Conservation (phyloP, 2,329 filamentous ascomycete genomes). For the Coniochaeta ligniaria region DNA sequence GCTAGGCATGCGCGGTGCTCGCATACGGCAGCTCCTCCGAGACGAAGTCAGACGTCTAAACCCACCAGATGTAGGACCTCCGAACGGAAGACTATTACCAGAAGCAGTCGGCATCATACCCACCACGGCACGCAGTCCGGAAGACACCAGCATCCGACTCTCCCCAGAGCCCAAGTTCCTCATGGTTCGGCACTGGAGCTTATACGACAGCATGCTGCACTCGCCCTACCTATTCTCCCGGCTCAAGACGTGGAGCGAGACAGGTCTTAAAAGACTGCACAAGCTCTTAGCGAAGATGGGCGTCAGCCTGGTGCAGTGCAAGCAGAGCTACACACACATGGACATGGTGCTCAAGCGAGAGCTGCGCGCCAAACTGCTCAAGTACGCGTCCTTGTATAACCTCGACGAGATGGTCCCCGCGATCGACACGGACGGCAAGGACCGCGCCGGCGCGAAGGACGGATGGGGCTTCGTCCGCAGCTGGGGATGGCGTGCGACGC, state of each 20-base stretch:
- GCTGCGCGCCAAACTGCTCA: conserved; percentile 75
- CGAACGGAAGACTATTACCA: conserved; percentile 51
- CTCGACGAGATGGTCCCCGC: conserved; percentile 88
- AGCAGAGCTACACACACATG: conserved; percentile 96
- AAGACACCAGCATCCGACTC: conserved; percentile 84
- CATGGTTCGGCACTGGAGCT: conserved; percentile 89
- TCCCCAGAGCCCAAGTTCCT: conserved; percentile 92
- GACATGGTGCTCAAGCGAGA: conserved; percentile 93
- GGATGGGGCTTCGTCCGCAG: conserved; percentile 96
- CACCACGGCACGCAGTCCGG: conserved; percentile 79
- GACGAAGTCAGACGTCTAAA: conserved; percentile 94
- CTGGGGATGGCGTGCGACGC: conserved; percentile 94
- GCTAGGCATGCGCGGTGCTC: conserved; percentile 74
- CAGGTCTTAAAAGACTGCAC: conserved; percentile 78
- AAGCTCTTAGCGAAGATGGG: conserved; percentile 98
- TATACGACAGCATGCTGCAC: conserved; percentile 98
- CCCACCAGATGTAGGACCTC: conserved; percentile 53
- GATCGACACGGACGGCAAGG: conserved; percentile 61
- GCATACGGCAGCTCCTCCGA: conserved; percentile 76
- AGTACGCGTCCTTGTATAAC: conserved; percentile 89
- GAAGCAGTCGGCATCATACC: conserved; percentile 78
- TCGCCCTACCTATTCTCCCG: conserved; percentile 89
- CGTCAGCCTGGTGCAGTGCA: conserved; percentile 86
- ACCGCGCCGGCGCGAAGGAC: conserved; percentile 68
- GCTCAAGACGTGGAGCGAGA: conserved; percentile 90